Conservation (phyloP, 2,329 filamentous ascomycete genomes). For the Diplodia intermedia region DNA sequence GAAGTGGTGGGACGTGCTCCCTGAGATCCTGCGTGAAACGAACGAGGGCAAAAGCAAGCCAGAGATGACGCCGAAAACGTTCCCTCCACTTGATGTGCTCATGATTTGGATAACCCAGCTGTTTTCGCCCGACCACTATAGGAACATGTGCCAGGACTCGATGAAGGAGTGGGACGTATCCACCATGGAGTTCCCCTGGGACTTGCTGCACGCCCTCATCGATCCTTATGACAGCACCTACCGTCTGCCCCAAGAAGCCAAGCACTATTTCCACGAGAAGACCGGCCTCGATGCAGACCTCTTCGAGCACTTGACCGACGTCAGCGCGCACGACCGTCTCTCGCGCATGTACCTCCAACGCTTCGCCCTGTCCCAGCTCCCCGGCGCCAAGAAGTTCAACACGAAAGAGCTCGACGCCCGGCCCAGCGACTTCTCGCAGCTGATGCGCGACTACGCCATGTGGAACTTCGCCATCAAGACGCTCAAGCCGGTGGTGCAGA, state of each 20-base stretch:
- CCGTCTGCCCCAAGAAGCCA: conserved; percentile 3
- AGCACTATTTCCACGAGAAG: conserved; percentile 22
- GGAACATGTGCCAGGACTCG: conserved; percentile 23
- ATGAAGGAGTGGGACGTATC: conserved; percentile 26
- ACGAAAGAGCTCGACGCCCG: conserved; percentile 16
- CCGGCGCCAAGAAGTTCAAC: conserved; percentile 19
- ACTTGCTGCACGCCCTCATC: conserved; percentile 14
- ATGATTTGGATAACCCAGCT: conserved; percentile 32
- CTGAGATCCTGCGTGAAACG: conserved; percentile 26
- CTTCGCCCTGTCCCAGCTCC: conserved; percentile 23
- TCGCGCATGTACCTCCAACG: conserved; percentile 23
- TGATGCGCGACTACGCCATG: conserved; percentile 27
- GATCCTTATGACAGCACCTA: conserved; percentile 26
- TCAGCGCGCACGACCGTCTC: conserved; percentile 22
- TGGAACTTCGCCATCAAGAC: conserved; percentile 30
- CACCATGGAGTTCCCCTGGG: conserved; percentile 29
- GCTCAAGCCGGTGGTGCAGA: conserved; percentile 45
- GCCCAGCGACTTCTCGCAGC: conserved; percentile 27
- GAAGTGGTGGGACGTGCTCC: conserved; percentile 26
- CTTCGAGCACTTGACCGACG: conserved; percentile 8
- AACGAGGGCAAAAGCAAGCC: conserved; percentile 7
- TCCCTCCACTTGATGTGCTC: conserved; percentile 30
- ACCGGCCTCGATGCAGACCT: conserved; percentile 26
- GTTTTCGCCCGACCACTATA: conserved; percentile 25
- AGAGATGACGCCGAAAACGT: conserved; percentile 13